phyloP scores from a whole-genome alignment of 805 yeast genomes.

The Starmerella davenportii region DNA sequence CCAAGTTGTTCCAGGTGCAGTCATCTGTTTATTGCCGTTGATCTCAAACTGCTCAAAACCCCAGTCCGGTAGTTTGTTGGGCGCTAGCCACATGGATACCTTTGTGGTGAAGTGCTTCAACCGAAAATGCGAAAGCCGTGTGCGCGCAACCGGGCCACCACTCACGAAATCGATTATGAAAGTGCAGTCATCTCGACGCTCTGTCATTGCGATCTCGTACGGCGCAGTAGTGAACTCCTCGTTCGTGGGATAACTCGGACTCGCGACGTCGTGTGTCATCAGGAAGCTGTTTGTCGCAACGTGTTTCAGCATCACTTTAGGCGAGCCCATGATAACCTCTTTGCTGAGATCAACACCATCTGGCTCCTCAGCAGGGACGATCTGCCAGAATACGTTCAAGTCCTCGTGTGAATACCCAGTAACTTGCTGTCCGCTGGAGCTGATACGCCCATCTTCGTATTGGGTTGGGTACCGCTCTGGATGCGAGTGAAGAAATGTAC shows the following conservation, averaged over 20 bases:
- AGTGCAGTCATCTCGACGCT: constrained; percentile 41
- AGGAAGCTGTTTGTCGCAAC: constrained; percentile 51
- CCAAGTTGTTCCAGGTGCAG: constrained; percentile 59
- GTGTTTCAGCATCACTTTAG: constrained; percentile 55
- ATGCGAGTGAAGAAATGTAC: constrained; percentile 63
- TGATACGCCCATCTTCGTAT: constrained; percentile 90
- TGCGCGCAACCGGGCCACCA: constrained; percentile 28
- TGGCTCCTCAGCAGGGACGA: constrained; percentile 24
- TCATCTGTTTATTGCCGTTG: constrained; percentile 75
- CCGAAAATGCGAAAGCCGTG: constrained; percentile 70
- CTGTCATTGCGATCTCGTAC: constrained; percentile 22
- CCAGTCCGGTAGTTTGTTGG: constrained; percentile 72
- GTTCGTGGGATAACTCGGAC: constrained; percentile 47
- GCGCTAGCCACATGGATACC: constrained; percentile 77
- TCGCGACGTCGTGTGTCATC: constrained; percentile 66
- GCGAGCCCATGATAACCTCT: constrained; percentile 31
- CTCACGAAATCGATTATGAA: constrained; percentile 32
- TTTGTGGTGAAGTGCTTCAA: constrained; percentile 47
- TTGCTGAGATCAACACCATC: constrained; percentile 10
- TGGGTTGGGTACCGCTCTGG: constrained; percentile 70
- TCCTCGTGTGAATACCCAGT: constrained; percentile 87
- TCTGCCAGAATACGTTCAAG: constrained; percentile 59
- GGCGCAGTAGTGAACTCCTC: constrained; percentile 88
- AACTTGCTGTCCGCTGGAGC: constrained; percentile 84
- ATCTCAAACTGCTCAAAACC: constrained; percentile 88